Conservation (phyloP, 352 stramenopile genomes). For the Halophytophthora polymorphica region DNA sequence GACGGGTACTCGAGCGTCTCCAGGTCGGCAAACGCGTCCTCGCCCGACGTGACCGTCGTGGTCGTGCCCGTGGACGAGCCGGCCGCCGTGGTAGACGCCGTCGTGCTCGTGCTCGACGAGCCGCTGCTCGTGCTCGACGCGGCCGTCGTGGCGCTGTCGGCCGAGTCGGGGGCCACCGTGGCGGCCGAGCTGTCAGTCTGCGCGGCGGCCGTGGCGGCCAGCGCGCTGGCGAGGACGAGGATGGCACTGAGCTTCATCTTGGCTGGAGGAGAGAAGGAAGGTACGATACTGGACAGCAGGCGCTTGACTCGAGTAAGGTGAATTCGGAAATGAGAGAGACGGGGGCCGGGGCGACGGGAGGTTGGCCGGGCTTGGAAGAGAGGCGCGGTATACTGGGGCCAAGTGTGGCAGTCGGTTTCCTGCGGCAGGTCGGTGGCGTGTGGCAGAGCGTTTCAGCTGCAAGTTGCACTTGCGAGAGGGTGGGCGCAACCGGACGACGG, state of each 20-base stretch:
- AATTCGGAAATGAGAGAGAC: constrained; percentile 13
- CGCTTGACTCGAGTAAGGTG: constrained; percentile 25
- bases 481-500: no score
- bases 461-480: no score
- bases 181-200: neutral
- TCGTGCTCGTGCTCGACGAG: constrained; percentile 3
- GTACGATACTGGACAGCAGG: constrained; percentile 14
- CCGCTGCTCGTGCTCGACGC: neutral
- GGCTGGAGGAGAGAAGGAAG: neutral
- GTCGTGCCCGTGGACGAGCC: constrained; percentile 2
- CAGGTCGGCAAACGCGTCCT: constrained; percentile 29
- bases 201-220: constrained; percentile 15
- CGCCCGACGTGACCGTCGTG: constrained; percentile 5
- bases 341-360: no score
- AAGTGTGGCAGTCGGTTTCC: no score
- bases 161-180: neutral
- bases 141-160: neutral
- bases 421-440: no score
- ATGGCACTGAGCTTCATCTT: constrained; percentile 28
- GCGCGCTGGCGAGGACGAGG: constrained; percentile 10
- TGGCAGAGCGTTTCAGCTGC: no score
- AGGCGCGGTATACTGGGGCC: no score
- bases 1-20: constrained; percentile 25
- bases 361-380: no score
- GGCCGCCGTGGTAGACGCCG: constrained; percentile 4